Base-by-base conservation (phyloP, 208 protist genomes). In the Endotrypanum monterogeii region DNA sequence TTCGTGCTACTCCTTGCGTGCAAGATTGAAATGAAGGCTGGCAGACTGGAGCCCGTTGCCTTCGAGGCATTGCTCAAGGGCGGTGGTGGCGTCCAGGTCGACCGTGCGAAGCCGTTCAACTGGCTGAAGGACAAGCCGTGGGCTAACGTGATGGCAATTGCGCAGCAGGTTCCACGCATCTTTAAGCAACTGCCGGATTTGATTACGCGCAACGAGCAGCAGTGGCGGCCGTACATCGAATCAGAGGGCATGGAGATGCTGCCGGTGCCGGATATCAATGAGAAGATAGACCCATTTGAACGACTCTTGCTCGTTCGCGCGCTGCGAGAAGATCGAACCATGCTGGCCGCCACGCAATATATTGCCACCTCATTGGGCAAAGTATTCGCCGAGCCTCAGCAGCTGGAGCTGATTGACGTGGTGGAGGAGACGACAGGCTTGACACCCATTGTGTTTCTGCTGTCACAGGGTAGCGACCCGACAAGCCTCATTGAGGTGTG, bases 401-500 rank as follows among this genome's bases (percentile, higher is more conserved):
- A 96, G 77, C 87, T 98, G 16, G 91, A 98, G 66, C 80, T 99
- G 76, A 86, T 89, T 11, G 85, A 89, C 39, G 92, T 95, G 54
- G 90, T 97, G 23, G 94, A 98, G 62, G 93, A 97, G 76, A 95
- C 94, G 32, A 93, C 80, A 30, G 90, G 91, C 37, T 57, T 88
- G 61, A 97, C 89, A n/a, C 99, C 99, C 20, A 92, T 99, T 68
- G 89, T 99, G 25, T 99, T 98, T 73, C 72, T 99, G 52, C 90
- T 99, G n/a, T 98, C 97, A 28, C 91, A 98, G 67, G 99, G 99
- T 63, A 94, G 95, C 61, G 99, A 99, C 86, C 98, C 98, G 48
- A 99, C 98, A 20, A 95, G 85, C 41, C 84, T 96, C 52, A 98
- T 99, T 72, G 89, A 98, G 83, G 91, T 89, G 2, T 87, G 98